These are phyloP conservation scores for Solanum lignicaule DNA, from an alignment of 257 asterid species.

Conservation along the genomic window DNA sequence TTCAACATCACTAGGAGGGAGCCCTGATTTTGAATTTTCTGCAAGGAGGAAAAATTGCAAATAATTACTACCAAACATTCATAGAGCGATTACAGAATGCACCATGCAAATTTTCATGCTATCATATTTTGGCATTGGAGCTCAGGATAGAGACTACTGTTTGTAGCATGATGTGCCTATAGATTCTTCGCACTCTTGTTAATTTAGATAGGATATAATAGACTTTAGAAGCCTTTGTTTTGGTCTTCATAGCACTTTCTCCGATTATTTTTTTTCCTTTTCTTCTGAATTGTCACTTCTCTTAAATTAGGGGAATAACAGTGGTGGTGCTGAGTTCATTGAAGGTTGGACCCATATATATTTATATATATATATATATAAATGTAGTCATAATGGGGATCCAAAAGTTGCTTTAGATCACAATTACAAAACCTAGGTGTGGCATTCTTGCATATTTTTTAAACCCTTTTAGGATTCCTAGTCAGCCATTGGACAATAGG, in stretches of 20 bases:
- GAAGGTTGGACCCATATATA: not conserved
- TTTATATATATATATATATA: not conserved
- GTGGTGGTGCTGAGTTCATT: not conserved
- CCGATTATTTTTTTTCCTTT: not conserved
- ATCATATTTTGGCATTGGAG: not conserved
- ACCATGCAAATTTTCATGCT: not conserved
- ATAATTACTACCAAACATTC: not conserved
- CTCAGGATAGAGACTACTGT: not conserved
- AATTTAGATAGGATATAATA: not conserved
- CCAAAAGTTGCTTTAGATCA: not conserved
- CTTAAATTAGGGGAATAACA: not conserved
- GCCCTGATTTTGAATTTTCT: slow-evolving; percentile 73
- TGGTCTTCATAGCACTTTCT: not conserved
- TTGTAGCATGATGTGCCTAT: not conserved
- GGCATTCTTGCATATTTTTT: not conserved
- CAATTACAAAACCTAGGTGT: not conserved
- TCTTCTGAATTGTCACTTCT: not conserved
- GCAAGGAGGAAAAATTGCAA: slow-evolving; percentile 5
- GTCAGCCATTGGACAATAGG: not conserved
- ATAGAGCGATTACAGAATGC: not conserved
- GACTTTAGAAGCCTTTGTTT: not conserved
- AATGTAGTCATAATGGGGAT: not conserved
- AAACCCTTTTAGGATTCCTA: not conserved
- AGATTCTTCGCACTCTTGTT: not conserved
- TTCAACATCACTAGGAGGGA: slow-evolving; percentile 70